Conservation (phyloP, 768 basidiomycete genomes). For the Boletus rufocinnamomeus region DNA sequence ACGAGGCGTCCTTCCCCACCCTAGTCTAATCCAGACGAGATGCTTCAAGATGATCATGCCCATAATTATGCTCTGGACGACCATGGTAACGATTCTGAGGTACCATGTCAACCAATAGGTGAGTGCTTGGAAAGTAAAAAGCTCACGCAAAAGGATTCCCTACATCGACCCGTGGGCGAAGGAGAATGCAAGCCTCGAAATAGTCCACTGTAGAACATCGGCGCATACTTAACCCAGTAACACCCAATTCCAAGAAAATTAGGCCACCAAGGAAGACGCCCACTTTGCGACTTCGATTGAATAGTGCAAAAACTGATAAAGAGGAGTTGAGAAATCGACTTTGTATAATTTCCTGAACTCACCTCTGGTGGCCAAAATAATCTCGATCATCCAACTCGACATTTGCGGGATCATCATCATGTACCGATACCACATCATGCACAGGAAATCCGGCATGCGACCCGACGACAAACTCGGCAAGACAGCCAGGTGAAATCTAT, state of each 20-base stretch:
- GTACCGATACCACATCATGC: slow-evolving; percentile 17
- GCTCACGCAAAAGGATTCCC: neutral
- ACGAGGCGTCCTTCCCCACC: no score
- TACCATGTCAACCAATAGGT: no score
- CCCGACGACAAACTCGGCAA: slow-evolving; percentile 15
- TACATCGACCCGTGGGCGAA: neutral
- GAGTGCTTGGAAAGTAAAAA: no score
- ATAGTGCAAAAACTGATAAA: slow-evolving; percentile 28
- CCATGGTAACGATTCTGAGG: no score
- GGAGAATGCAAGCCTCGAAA: slow-evolving; percentile 30
- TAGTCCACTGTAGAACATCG: neutral
- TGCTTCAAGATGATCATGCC: no score
- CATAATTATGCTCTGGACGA: no score
- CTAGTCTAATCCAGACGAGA: no score
- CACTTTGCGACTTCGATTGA: slow-evolving; percentile 37
- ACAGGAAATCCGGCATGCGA: slow-evolving; percentile 8
- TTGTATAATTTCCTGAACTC: neutral
- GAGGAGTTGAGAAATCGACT: neutral
- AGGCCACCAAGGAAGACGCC: slow-evolving; percentile 16
- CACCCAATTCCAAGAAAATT: slow-evolving; percentile 22
- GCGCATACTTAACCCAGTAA: slow-evolving; percentile 21
- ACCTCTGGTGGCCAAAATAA: slow-evolving; percentile 31
- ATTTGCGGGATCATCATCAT: neutral
- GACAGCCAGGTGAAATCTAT: slow-evolving; percentile 12
- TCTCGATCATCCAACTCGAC: slow-evolving; percentile 22